phyloP scores from a whole-genome alignment of 768 basidiomycete genomes.

The Lentinula raphanica region DNA sequence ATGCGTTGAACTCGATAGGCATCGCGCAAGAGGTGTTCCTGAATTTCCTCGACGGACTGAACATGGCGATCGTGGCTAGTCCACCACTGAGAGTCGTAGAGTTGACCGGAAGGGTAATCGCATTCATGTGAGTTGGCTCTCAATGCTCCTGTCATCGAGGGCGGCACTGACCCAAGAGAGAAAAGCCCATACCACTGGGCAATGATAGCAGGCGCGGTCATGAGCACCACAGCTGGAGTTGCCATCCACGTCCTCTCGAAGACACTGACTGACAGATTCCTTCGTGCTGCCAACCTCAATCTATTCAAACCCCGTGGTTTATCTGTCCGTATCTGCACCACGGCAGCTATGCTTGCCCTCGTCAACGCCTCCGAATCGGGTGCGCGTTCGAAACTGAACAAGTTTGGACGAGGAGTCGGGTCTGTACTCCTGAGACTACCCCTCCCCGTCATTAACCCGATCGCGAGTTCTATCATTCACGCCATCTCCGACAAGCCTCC shows the following conservation, averaged over 20 bases:
- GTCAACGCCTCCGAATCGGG: constrained; percentile 1
- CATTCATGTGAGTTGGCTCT: too few species aligned
- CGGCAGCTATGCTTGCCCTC: constrained; percentile 18
- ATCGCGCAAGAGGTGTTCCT: constrained; percentile 15
- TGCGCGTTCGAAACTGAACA: constrained; percentile 5
- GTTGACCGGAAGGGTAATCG: too few species aligned
- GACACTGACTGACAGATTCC: constrained; percentile 19
- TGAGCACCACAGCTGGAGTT: constrained; percentile 12
- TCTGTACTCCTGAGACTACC: constrained; percentile 11
- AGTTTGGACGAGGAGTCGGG: constrained; percentile 15
- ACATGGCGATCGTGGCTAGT: constrained; percentile 20
- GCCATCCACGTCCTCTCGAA: constrained; percentile 19
- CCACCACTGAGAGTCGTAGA: constrained; percentile 19
- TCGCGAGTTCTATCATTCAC: constrained; percentile 10
- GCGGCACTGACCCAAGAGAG: too few species aligned
- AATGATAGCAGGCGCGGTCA: constrained; percentile 13
- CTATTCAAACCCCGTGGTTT: constrained; percentile 20
- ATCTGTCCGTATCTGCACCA: constrained; percentile 18
- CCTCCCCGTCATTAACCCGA: constrained; percentile 7
- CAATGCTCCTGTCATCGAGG: too few species aligned
- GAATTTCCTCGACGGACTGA: constrained; percentile 19
- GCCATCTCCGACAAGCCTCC: constrained; percentile 12
- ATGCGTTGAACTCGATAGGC: constrained; percentile 9
- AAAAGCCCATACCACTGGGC: constrained; percentile 21
- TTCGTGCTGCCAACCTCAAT: constrained; percentile 17